Base-by-base conservation (phyloP, 768 basidiomycete species). In the Hebeloma cylindrosporum region DNA sequence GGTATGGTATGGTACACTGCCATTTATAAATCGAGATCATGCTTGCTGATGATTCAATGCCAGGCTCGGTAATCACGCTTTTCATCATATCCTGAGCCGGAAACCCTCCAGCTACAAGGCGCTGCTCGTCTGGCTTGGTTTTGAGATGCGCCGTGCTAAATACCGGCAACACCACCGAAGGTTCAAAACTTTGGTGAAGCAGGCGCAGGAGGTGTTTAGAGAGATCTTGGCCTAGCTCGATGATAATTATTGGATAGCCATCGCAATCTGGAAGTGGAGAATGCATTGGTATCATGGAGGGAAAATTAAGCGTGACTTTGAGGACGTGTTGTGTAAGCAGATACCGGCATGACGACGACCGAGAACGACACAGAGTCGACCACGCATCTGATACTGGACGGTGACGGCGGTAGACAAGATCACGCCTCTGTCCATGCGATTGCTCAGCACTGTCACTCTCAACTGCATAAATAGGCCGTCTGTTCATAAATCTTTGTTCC, bases 11-110 rank as follows among this genome's bases (percentile, higher is more conserved):
- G 77, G 38, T 22, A 28, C 6, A 18, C 20, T 11, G 18, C 8
- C 17, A 20, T 22, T 29, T 23, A 30, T 33, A 18, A 40, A 25
- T 34, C 25, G 28, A 43, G 43, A 46, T 28, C 25, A 23, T 22
- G 47, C 43, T 47, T 41, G 47, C 32, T 20, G 33, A 43, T 18
- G 40, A 36, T 4, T 20, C 45, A 1, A 23, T 35, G 38, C 16
- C 39, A 94, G 92, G 90, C 75, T 94, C 17, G 88, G 90, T 30
- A 74, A 74, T 34, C 83, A 85, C 48, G 93, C 93, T 2, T 93
- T 94, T 63, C 73, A 80, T 56, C 66, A 75, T 7, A 73, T 91
- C 39, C 61, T 93, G 3, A 71, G 70, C 10, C 70, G 64, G 36
- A 83, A 77, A 48, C 71, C 77, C 5, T 66, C 75, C 21, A 62